Conservation (phyloP, 441 rosid genomes). For the Jatropha podagrica region DNA sequence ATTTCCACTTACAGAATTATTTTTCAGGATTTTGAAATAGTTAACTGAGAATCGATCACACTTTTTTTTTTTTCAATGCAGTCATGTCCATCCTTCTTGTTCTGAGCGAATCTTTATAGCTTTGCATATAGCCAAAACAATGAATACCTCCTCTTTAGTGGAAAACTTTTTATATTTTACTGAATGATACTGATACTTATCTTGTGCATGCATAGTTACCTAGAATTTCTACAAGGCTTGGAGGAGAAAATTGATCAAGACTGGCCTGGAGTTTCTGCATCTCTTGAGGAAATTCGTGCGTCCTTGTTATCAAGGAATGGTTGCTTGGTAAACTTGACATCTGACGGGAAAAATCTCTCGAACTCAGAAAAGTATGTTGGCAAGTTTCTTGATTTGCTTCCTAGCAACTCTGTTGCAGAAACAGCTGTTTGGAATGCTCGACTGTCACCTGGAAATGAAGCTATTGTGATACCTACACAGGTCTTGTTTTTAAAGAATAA, state of each 20-base stretch:
- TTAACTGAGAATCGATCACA: background rate
- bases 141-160: background rate
- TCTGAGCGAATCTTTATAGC: background rate
- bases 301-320: slow-evolving; percentile 73
- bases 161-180: background rate
- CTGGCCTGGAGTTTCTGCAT: slow-evolving; percentile 83
- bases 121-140: background rate
- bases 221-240: slow-evolving; percentile 70
- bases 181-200: slow-evolving; percentile 18
- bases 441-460: slow-evolving; percentile 74
- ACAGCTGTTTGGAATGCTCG: slow-evolving; percentile 52
- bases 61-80: background rate
- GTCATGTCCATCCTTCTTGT: slow-evolving; percentile 9
- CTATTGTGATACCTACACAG: slow-evolving; percentile 94
- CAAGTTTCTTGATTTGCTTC: slow-evolving; percentile 88
- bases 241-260: slow-evolving; percentile 86
- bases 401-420: slow-evolving; percentile 46
- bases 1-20: background rate
- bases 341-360: slow-evolving; percentile 69
- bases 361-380: slow-evolving; percentile 55
- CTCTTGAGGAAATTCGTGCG: slow-evolving; percentile 81
- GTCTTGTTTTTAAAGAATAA: slow-evolving; percentile 27
- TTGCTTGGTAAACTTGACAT: slow-evolving; percentile 89
- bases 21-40: background rate
- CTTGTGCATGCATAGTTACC: slow-evolving; percentile 49